A percentile compares a stretch with the other conserved stretches of the same genome.
Conservation (phyloP, 129 eudicot genomes). For the Escallonia rubra region DNA sequence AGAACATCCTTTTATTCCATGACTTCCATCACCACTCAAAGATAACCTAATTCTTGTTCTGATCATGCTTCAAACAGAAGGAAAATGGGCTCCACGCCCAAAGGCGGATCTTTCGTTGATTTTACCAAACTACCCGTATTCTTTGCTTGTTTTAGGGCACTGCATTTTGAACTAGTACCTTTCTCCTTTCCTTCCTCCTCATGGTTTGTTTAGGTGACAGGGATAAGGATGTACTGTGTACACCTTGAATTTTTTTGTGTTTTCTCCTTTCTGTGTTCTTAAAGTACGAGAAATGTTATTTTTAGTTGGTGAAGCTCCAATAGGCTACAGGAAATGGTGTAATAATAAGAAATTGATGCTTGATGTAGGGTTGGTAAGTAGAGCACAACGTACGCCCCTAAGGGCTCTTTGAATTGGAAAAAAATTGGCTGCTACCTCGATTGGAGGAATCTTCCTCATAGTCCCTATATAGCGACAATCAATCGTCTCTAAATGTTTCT, state of each 20-base stretch:
- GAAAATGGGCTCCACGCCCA: constrained; percentile 28
- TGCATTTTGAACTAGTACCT: constrained; percentile 20
- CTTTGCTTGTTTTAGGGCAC: constrained; percentile 43
- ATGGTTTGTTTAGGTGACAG: not conserved
- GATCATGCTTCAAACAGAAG: constrained; percentile 26
- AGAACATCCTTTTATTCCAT: constrained; percentile 12
- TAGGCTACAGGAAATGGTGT: too few relatives aligned
- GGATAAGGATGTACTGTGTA: not conserved
- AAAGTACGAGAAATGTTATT: too few relatives aligned
- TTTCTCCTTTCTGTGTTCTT: too few relatives aligned
- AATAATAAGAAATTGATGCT: not conserved
- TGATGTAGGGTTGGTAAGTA: too few relatives aligned
- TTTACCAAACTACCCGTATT: constrained; percentile 33
- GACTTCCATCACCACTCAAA: constrained; percentile 17
- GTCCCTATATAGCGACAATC: too few relatives aligned
- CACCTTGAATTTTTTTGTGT: too few relatives aligned
- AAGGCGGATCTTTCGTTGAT: constrained; percentile 20
- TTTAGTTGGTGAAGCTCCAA: too few relatives aligned
- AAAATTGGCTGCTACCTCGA: too few relatives aligned
- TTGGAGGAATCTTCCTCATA: too few relatives aligned
- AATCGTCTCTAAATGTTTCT: too few relatives aligned
- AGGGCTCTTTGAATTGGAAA: too few relatives aligned
- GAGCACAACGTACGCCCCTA: too few relatives aligned
- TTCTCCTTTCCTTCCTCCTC: not conserved
- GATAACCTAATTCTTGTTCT: constrained; percentile 14